Conservation (phyloP, 495 filamentous ascomycete genomes). For the Polyplosphaeria fusca region DNA sequence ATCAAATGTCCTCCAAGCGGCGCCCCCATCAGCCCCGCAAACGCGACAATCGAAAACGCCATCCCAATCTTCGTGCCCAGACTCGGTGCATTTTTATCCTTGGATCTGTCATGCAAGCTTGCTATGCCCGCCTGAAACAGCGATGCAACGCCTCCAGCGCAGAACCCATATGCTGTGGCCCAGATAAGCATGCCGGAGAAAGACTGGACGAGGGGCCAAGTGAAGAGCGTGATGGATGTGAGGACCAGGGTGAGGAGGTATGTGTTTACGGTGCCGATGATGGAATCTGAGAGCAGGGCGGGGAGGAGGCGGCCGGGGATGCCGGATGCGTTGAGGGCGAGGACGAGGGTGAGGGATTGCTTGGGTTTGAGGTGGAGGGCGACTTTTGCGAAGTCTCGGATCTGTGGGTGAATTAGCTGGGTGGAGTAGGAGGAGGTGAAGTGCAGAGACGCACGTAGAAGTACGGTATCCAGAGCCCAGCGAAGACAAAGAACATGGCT, state of each 20-base stretch:
- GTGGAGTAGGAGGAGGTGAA: not conserved
- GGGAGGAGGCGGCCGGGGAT: slow-evolving; percentile 62
- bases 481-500: slow-evolving; percentile 65
- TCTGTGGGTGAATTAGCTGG: slow-evolving; percentile 21
- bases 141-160: slow-evolving; percentile 63
- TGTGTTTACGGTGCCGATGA: slow-evolving; percentile 60
- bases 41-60: slow-evolving; percentile 68
- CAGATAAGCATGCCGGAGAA: slow-evolving; percentile 51
- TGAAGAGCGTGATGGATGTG: slow-evolving; percentile 47
- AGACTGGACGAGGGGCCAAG: slow-evolving; percentile 25
- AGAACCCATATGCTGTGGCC: slow-evolving; percentile 62
- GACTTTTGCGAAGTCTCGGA: slow-evolving; percentile 53
- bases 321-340: slow-evolving; percentile 71
- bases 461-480: slow-evolving; percentile 69
- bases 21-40: slow-evolving; percentile 71
- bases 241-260: slow-evolving; percentile 47
- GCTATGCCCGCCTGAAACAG: slow-evolving; percentile 59
- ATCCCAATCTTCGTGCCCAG: slow-evolving; percentile 74
- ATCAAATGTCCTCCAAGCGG: slow-evolving; percentile 69
- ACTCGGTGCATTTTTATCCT: slow-evolving; percentile 43
- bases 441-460: slow-evolving; percentile 56
- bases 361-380: slow-evolving; percentile 51
- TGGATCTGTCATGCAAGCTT: slow-evolving; percentile 60
- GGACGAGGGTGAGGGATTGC: slow-evolving; percentile 61
- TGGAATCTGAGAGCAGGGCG: slow-evolving; percentile 59